Base-by-base conservation (phyloP, 148 eudicot genomes). In the Persicaria tinctoria region DNA sequence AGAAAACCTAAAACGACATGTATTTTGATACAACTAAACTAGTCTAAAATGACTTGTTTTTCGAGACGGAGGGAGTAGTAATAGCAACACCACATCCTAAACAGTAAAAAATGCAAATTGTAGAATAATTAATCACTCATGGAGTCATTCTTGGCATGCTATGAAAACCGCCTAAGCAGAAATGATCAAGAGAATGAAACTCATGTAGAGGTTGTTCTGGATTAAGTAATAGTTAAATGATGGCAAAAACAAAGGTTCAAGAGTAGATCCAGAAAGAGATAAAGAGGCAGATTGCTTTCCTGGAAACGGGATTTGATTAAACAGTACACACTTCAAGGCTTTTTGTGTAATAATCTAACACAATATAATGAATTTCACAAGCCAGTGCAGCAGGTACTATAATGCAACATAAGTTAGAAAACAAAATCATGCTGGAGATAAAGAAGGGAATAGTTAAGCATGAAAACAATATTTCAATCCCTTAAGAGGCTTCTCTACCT, bases 401-500 rank as follows among this genome's bases (percentile, higher is more conserved):
- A 44, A 9, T 23, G 55, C 56, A 23, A 72, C 41, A 32, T 47
- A 72, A 8, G 45, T 72, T 48, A 49, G 50, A 74, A 74, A 38
- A 23, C 48, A 53, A 27, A 66, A 53, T 74, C 63, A 44, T 55
- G 64, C 8, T 50, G 60, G 14, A 45, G 32, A 45, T 32, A 32
- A n/a, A 17, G 13, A 27, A 5, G 20, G 51, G 10, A 46, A 9
- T 47, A n/a, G 17, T 5, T 14, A 50, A 8, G 44, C 41, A 72
- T 14, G 47, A 70, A 6, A 70, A 68, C 46, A 46, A 66, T 41
- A 72, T 74, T 74, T 8, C 13, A 49, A 23, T 73, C 56, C 46
- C 56, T 49, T 46, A 13, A 32, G 23, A 56, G 76, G 32, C 44
- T 49, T 49, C 17, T 70, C 16, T 84, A 96, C 99, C 97, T 92